A percentile compares a stretch with the other conserved stretches of the same genome.
These are phyloP conservation scores for Adansonia madagascariensis DNA, from an alignment of 441 rosid species.

Conservation along the genomic window DNA sequence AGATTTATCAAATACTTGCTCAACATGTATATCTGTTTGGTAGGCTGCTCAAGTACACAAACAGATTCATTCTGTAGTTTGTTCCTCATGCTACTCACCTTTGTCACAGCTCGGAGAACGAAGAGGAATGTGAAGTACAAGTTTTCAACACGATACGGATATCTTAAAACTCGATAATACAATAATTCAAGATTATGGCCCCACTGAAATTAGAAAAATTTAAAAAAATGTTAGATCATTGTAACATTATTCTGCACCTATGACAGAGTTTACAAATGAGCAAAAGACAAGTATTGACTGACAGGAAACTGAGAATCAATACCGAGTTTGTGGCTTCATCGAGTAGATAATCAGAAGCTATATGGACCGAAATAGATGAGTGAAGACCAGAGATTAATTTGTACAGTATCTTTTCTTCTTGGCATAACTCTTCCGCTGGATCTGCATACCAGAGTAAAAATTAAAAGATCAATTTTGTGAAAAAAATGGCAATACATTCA, in stretches of 20 bases:
- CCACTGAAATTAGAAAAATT: conserved; percentile 61
- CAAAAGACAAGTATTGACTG: neutral
- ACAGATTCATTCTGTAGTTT: conserved; percentile 12
- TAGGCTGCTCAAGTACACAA: neutral
- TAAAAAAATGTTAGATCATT: neutral
- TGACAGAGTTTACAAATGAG: neutral
- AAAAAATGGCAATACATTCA: neutral
- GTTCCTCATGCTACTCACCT: conserved; percentile 49
- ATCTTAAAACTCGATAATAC: conserved; percentile 73
- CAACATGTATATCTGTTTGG: neutral
- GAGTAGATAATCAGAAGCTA: conserved; percentile 78
- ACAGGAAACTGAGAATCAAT: conserved; percentile 23
- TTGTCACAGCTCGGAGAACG: conserved; percentile 83
- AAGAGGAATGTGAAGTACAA: conserved; percentile 82
- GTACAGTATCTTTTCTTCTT: conserved; percentile 77
- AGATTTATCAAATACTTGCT: neutral
- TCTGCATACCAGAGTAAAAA: conserved; percentile 44
- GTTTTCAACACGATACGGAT: conserved; percentile 81
- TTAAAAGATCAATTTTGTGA: neutral
- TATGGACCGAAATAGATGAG: conserved; percentile 83
- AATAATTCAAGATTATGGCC: conserved; percentile 73
- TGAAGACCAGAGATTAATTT: conserved; percentile 89
- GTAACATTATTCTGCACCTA: neutral
- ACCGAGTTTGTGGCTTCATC: conserved; percentile 72
- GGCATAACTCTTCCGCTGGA: conserved; percentile 69